A percentile compares a stretch with the other conserved stretches of the same genome.
These are phyloP conservation scores for Leptodontidium sp. DNA, from an alignment of 2,329 filamentous ascomycete genomes.

Conservation along the genomic window DNA sequence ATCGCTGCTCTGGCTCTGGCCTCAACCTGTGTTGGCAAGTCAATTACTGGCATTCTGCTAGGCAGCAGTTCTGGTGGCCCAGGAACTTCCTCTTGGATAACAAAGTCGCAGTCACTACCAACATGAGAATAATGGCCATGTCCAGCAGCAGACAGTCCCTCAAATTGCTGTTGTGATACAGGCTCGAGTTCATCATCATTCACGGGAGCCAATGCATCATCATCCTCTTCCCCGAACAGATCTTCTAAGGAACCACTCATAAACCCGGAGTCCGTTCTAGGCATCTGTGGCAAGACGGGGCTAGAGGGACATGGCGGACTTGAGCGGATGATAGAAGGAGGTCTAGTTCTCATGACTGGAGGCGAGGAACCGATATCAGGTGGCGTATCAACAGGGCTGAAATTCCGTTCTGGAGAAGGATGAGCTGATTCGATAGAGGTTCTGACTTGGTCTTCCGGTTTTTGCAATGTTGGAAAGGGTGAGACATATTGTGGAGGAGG, in stretches of 20 bases:
- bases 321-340: slow-evolving; percentile 68
- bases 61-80: slow-evolving; percentile 53
- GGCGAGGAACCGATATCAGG: slow-evolving; percentile 90
- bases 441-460: slow-evolving; percentile 45
- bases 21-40: slow-evolving; percentile 33
- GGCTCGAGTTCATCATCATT: slow-evolving; percentile 50
- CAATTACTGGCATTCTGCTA: slow-evolving; percentile 46
- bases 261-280: slow-evolving; percentile 77
- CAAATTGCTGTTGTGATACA: slow-evolving; percentile 41
- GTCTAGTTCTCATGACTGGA: slow-evolving; percentile 73
- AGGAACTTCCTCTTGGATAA: slow-evolving; percentile 48
- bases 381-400: slow-evolving; percentile 71
- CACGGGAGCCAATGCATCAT: slow-evolving; percentile 42
- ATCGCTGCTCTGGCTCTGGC: slow-evolving; percentile 45
- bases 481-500: slow-evolving; percentile 48
- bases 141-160: slow-evolving; percentile 32
- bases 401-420: slow-evolving; percentile 56
- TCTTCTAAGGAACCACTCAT: slow-evolving; percentile 74
- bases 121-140: slow-evolving; percentile 14
- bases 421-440: slow-evolving; percentile 54
- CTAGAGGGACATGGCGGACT: slow-evolving; percentile 79
- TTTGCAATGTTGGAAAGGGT: slow-evolving; percentile 50
- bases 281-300: slow-evolving; percentile 65
- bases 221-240: slow-evolving; percentile 68
- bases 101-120: slow-evolving; percentile 41